These are phyloP conservation scores for Salix udensis DNA, from an alignment of 345 rosid species.

Conservation along the genomic window DNA sequence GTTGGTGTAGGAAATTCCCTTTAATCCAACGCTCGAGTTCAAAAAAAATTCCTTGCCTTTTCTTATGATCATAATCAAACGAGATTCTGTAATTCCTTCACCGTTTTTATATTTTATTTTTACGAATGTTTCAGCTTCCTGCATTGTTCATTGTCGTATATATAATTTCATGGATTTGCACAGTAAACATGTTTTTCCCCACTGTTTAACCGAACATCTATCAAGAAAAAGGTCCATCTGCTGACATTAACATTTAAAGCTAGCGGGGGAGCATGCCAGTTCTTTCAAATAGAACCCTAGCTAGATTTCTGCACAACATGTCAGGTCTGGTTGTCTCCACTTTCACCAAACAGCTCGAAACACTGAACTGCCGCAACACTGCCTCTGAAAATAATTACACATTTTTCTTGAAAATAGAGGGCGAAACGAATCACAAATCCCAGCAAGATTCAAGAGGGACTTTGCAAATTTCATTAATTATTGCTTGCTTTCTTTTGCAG, in stretches of 20 bases:
- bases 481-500: neutral
- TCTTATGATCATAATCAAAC: neutral
- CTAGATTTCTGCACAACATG: neutral
- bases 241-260: neutral
- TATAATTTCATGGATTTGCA: neutral
- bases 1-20: too few relatives aligned
- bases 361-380: neutral
- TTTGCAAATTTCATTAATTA: neutral
- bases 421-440: conserved; percentile 34
- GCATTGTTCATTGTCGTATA: neutral
- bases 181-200: neutral
- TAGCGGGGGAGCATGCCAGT: neutral
- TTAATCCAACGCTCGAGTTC: too few relatives aligned
- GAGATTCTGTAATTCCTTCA: neutral
- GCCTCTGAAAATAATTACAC: neutral
- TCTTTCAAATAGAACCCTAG: neutral
- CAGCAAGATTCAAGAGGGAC: conserved; percentile 7
- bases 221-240: neutral
- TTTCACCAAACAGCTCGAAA: too few relatives aligned
- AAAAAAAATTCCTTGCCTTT: too few relatives aligned
- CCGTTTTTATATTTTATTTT: neutral
- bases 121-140: neutral
- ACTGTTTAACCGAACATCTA: neutral
- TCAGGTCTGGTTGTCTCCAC: neutral
- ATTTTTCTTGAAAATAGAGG: neutral